phyloP scores from a whole-genome alignment of 257 asterid species.

The Vinca minor region DNA sequence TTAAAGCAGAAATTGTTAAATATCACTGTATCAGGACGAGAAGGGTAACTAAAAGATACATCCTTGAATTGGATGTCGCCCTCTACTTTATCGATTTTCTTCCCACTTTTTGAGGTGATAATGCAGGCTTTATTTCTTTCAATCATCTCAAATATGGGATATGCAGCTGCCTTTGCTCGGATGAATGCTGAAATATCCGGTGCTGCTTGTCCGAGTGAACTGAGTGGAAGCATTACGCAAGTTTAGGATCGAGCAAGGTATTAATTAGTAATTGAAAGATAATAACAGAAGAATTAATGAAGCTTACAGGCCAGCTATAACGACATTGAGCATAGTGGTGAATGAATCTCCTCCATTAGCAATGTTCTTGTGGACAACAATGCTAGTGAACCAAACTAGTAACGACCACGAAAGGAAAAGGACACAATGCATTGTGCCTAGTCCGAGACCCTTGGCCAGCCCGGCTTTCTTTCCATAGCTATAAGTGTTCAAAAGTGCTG shows the following conservation, averaged over 20 bases:
- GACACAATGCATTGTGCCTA: slow-evolving; percentile 83
- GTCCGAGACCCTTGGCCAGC: slow-evolving; percentile 88
- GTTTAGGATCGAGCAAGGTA: background rate
- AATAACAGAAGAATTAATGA: slow-evolving; percentile 8
- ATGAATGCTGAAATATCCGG: slow-evolving; percentile 82
- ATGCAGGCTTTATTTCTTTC: slow-evolving; percentile 51
- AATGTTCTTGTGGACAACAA: slow-evolving; percentile 72
- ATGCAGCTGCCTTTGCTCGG: slow-evolving; percentile 83
- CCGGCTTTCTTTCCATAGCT: slow-evolving; percentile 80
- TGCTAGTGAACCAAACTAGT: slow-evolving; percentile 94
- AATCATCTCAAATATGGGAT: slow-evolving; percentile 88
- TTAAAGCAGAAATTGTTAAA: slow-evolving; percentile 63
- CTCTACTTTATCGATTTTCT: slow-evolving; percentile 48
- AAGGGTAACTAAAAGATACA: slow-evolving; percentile 69
- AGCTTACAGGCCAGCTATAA: slow-evolving; percentile 88
- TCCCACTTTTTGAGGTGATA: slow-evolving; percentile 41
- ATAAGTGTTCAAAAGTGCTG: slow-evolving; percentile 58
- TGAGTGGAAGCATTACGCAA: slow-evolving; percentile 14
- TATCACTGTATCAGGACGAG: slow-evolving; percentile 70
- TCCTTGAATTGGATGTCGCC: slow-evolving; percentile 78
- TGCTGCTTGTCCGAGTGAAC: slow-evolving; percentile 93
- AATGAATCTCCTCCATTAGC: slow-evolving; percentile 95
- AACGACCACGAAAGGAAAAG: slow-evolving; percentile 92
- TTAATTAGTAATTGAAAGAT: background rate
- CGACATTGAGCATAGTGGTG: slow-evolving; percentile 98